Base-by-base conservation (phyloP, 2,329 filamentous ascomycete species). In the Phaeosphaeriaceae sp. region DNA sequence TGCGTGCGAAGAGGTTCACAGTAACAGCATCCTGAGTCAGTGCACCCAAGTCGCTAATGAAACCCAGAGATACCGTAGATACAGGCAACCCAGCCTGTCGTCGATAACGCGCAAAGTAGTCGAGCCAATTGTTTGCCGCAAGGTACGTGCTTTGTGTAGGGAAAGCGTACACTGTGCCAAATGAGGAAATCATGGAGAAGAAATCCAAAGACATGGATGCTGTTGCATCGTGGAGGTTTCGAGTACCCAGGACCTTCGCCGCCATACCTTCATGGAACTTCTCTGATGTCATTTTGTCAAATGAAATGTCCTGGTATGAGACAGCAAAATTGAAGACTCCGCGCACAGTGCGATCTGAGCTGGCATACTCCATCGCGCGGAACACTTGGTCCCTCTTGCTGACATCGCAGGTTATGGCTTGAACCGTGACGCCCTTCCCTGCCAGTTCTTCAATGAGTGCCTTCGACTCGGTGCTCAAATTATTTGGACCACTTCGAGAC, bases 171-270 rank as follows among this genome's bases (percentile, higher is more conserved):
- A 65, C 54, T 10, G 57, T 56, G 9, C 48, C 42, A 6, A 65
- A 48, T n/a, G 66, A 69, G 4, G 60, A 63, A 7, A 57, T 53
- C 56, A 69, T 61, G 33, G 62, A 40, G 56, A 70, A 69, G 60
- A 71, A 67, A 48, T 68, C 65, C 13, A 69, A 56, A 17, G 60
- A 51, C 19, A 17, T 24, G 1, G 48, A 27, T 3, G 22, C n/a
- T 1, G 48, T 27, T 1, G 54, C 50, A 17, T 57, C 25, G 63
- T 70, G 69, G 15, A 71, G 56, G 48, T 70, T 66, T 51, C 58
- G 60, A 3, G 68, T 62, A 19, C 69, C 69, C 0, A 41, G 33
- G 19, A 69, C 58, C 46, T 72, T 72, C 13, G 69, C 62, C 13
- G 50, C 31, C 6, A 60, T 27, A 15, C 20, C 54, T 15, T 52